phyloP scores from a whole-genome alignment of 2,329 filamentous ascomycete species.

The Fusarium acutatum region DNA sequence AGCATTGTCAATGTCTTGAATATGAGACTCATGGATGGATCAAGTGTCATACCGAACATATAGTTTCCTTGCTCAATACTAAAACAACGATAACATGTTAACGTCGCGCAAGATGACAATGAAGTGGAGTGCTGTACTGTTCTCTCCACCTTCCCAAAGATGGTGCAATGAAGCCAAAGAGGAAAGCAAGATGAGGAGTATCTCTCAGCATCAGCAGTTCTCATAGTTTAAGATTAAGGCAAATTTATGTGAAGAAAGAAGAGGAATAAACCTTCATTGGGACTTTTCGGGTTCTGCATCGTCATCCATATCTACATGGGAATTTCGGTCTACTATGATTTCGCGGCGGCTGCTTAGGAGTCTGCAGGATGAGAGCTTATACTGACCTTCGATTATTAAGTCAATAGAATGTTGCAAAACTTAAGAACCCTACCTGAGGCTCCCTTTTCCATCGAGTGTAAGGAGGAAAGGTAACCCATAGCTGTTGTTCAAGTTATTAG shows the following conservation, averaged over 20 bases:
- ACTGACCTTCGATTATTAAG: too few species aligned
- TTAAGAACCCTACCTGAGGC: not conserved
- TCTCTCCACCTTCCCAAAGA: rapidly evolving
- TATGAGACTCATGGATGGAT: not conserved
- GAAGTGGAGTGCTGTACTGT: not conserved
- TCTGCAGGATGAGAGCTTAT: not conserved
- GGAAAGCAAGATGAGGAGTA: not conserved
- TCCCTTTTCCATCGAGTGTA: rapidly evolving
- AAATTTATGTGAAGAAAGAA: too few species aligned
- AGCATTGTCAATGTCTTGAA: not conserved
- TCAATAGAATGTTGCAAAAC: not conserved
- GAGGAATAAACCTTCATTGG: too few species aligned
- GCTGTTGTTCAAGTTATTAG: not conserved
- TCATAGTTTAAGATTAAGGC: not conserved
- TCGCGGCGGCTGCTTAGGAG: not conserved
- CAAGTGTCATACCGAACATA: not conserved
- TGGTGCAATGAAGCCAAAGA: not conserved
- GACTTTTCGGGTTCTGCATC: not conserved
- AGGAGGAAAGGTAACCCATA: rapidly evolving
- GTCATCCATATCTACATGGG: rapidly evolving
- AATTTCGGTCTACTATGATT: not conserved
- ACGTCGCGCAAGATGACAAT: not conserved
- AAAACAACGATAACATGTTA: rapidly evolving
- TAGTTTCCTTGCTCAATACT: not conserved
- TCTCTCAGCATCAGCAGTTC: not conserved